A percentile compares a stretch with the other conserved stretches of the same genome.
Conservation (phyloP, 2,329 filamentous ascomycete genomes). For the Aspergillus pseudoterreus region DNA sequence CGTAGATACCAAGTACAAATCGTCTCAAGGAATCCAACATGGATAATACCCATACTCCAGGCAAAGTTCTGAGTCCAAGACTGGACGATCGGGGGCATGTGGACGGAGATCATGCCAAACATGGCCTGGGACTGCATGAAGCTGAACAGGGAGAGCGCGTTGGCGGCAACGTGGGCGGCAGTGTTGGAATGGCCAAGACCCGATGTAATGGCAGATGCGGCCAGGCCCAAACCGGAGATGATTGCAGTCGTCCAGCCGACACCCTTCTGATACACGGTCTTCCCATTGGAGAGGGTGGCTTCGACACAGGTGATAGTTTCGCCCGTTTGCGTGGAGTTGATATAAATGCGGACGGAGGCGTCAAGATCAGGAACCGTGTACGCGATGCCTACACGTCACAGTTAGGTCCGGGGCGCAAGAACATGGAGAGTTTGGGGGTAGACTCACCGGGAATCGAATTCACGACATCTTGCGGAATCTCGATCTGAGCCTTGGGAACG, state of each 20-base stretch:
- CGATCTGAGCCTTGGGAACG: conserved; percentile 64
- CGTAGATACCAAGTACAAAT: conserved; percentile 96
- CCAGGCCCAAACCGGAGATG: conserved; percentile 77
- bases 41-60: conserved; percentile 96
- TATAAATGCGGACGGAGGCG: conserved; percentile 74
- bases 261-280: conserved; percentile 83
- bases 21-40: conserved; percentile 77
- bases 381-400: conserved; percentile 59
- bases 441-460: conserved; percentile 62
- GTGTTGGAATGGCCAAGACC: conserved; percentile 91
- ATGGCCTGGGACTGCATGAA: conserved; percentile 96
- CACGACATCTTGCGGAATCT: conserved; percentile 56
- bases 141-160: conserved; percentile 86
- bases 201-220: conserved; percentile 83
- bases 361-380: conserved; percentile 91
- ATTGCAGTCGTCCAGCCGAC: conserved; percentile 88
- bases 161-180: conserved; percentile 88
- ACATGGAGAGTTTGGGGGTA: background rate
- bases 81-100: conserved; percentile 80
- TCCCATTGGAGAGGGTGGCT: conserved; percentile 81
- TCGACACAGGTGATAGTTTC: conserved; percentile 78
- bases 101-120: conserved; percentile 76
- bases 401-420: background rate
- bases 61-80: conserved; percentile 97
- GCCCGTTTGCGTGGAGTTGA: conserved; percentile 65